Evolutionary conservation across 163 green algal species (phyloP), one percentile per base, ranked within the genome.

Genomic region (Prototheca cutis): DNA sequence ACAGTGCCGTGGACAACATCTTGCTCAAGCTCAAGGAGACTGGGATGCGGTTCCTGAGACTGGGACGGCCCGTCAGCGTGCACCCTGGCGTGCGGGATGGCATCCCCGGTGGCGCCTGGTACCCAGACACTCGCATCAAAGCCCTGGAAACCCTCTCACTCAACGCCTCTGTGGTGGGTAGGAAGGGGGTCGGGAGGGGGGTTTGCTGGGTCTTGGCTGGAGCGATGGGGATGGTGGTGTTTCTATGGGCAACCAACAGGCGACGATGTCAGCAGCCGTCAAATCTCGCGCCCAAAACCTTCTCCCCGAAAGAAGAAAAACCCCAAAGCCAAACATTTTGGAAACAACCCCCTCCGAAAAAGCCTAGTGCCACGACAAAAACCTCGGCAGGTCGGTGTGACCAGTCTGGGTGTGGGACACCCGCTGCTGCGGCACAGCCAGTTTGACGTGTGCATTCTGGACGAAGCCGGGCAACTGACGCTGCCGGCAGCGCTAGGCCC

Each of bases 391-490:
- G 59, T 73, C 48, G 89, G 76, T 36, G 74, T 58, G 63, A 95
- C 90, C 15, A 90, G 82, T 65, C 72, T 95, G 49, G 78, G 75
- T 5, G 53, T 79, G 29, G 53, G 51, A 32, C 62, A 85, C 51
- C 49, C 82, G 6, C 59, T 91, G 69, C 74, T 95, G 17, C 53
- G 40, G 52, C 51, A 13, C 45, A 61, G 58, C 4, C 67, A 64
- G 2, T 97, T 97, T 64, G 87, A 96, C 62, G 80, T 96, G 32
- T 87, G 75, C 59, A 90, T 98, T 28, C 71, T 97, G 49, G 91
- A 98, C 62, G 91, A 98, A 71, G 91, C 90, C 0, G 76, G 80
- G 3, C 81, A 90, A 68, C 82, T 95, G 21, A 89, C 74, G 4
- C 52, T 94, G 57, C 90, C 90, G 3, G 40, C 63, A 4, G 40